A percentile compares a stretch with the other conserved stretches of the same genome.
Evolutionary conservation across 192 early-diverging fungal species (phyloP).

Genomic region (Allomyces javanicus): DNA sequence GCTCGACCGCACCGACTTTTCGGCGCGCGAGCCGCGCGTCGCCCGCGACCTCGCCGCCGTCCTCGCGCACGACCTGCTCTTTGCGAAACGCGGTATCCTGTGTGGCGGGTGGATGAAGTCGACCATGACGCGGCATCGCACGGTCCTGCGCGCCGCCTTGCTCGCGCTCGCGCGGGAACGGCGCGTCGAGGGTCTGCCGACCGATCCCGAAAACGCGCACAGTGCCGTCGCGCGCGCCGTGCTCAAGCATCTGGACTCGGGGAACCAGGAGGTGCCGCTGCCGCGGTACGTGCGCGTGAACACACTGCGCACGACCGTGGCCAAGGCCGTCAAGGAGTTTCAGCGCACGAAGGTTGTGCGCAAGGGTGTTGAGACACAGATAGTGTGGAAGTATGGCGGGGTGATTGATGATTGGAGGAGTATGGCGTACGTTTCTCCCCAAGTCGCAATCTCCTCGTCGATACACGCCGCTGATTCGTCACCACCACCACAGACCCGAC

Average conservation of each 20-base stretch:
- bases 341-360: conserved; percentile 9
- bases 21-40: conserved; percentile 29
- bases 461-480: background rate
- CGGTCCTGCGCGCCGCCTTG: conserved; percentile 50
- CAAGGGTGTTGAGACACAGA: too few relatives aligned
- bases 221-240: background rate
- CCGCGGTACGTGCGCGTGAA: conserved; percentile 84
- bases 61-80: conserved; percentile 71
- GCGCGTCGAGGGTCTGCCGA: conserved; percentile 15
- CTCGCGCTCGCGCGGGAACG: conserved; percentile 53
- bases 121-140: conserved; percentile 43
- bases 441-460: background rate
- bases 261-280: conserved; percentile 22
- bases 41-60: conserved; percentile 26
- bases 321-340: conserved; percentile 43
- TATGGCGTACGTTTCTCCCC: conserved; percentile 9
- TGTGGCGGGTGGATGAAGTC: conserved; percentile 33
- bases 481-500: too few relatives aligned
- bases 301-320: conserved; percentile 45
- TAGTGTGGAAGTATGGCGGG: conserved; percentile 29
- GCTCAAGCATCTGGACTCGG: background rate
- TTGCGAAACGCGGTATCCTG: conserved; percentile 53
- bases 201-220: background rate
- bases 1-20: conserved; percentile 24
- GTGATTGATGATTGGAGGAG: conserved; percentile 7